Evolutionary conservation across 805 yeast species (phyloP).

Genomic region (Metschnikowia drakensbergensis): DNA sequence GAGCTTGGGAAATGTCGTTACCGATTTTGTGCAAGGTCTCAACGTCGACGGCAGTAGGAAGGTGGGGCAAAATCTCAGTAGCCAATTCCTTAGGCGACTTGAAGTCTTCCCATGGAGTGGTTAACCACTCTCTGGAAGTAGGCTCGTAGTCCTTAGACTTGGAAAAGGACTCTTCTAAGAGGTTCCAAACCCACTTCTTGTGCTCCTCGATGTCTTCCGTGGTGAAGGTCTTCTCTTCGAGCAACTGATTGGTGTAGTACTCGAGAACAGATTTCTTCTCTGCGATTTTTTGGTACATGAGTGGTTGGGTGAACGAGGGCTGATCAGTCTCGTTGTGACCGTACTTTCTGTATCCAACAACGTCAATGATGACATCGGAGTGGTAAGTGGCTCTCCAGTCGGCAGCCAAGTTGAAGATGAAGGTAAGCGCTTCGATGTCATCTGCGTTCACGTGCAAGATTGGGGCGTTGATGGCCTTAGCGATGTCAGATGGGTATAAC

Average conservation of each 20-base stretch:
- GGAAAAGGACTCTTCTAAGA: conserved; percentile 83
- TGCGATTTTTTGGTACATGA: conserved; percentile 91
- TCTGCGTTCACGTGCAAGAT: conserved; percentile 99
- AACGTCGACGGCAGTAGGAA: conserved; percentile 87
- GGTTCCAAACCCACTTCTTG: conserved; percentile 96
- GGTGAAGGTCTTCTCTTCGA: conserved; percentile 86
- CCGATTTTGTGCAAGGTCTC: conserved; percentile 75
- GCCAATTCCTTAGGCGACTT: conserved; percentile 97
- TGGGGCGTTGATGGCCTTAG: conserved; percentile 95
- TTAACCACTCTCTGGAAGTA: conserved; percentile 93
- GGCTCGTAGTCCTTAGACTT: conserved; percentile 89
- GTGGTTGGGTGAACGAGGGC: conserved; percentile 97
- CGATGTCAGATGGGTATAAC: conserved; percentile 96
- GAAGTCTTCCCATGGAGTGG: conserved; percentile 98
- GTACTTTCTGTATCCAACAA: conserved; percentile 96
- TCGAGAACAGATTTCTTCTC: conserved; percentile 87
- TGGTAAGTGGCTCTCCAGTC: conserved; percentile 98
- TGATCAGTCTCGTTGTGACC: conserved; percentile 99
- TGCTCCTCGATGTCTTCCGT: conserved; percentile 90
- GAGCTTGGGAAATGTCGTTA: conserved; percentile 72
- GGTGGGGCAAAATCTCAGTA: conserved; percentile 90
- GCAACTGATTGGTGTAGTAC: conserved; percentile 72
- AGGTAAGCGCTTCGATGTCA: conserved; percentile 90
- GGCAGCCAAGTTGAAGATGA: conserved; percentile 92
- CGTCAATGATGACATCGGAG: conserved; percentile 92